Percentiles rank a stretch among this genome's conserved stretches.
Evolutionary conservation across 2,329 filamentous ascomycete genomes (phyloP).

Genomic region (Sporothrix inflata): DNA sequence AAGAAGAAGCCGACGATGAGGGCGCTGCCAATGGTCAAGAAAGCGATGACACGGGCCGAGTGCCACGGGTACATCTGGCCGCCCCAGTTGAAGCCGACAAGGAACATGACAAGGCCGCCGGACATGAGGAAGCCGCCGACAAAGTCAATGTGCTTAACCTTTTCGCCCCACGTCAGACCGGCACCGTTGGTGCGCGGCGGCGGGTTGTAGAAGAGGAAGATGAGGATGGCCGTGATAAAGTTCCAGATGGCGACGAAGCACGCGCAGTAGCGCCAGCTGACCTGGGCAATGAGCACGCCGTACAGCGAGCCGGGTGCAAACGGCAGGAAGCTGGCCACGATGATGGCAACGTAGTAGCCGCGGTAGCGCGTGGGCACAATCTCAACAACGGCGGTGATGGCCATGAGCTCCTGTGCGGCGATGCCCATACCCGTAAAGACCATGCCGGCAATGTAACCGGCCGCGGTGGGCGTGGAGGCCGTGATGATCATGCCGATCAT

Average conservation of each 20-base stretch:
- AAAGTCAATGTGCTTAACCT: slow-evolving; percentile 27
- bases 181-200: slow-evolving; percentile 11
- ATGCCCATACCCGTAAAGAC: slow-evolving; percentile 13
- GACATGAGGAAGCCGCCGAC: slow-evolving; percentile 25
- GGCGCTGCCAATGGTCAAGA: slow-evolving; percentile 12
- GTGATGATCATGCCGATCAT: slow-evolving; percentile 12
- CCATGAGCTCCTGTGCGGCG: slow-evolving; percentile 20
- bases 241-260: slow-evolving; percentile 17
- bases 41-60: slow-evolving; percentile 23
- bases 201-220: slow-evolving; percentile 21
- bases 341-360: slow-evolving; percentile 20
- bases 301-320: slow-evolving; percentile 16
- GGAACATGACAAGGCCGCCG: slow-evolving; percentile 25
- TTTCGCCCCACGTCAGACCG: not conserved
- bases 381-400: slow-evolving; percentile 22
- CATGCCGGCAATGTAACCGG: slow-evolving; percentile 11
- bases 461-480: not conserved
- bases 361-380: slow-evolving; percentile 13
- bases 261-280: slow-evolving; percentile 14
- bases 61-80: slow-evolving; percentile 25
- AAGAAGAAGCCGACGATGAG: slow-evolving; percentile 5
- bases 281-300: slow-evolving; percentile 6
- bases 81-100: slow-evolving; percentile 30
- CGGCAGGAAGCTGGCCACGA: slow-evolving; percentile 10
- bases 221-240: slow-evolving; percentile 7